These are phyloP conservation scores for Auxenochlorella pyrenoidosa DNA, from an alignment of 139 green algal species.

Conservation along the genomic window DNA sequence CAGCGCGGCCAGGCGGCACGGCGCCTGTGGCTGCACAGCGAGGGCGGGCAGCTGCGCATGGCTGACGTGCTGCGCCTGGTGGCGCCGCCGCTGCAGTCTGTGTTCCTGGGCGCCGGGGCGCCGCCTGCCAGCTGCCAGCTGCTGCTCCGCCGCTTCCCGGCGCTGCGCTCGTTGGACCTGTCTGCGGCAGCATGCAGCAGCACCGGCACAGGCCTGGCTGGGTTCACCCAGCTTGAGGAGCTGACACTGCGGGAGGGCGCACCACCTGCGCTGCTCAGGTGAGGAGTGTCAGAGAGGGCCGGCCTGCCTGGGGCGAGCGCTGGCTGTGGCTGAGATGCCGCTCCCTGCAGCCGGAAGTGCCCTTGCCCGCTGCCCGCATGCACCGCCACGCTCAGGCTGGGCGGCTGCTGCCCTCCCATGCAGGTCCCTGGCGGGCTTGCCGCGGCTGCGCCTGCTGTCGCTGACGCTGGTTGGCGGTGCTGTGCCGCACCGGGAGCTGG, in stretches of 20 bases:
- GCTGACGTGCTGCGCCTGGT: not conserved
- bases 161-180: constrained; percentile 11
- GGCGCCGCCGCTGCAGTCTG: not conserved
- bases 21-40: constrained; percentile 7
- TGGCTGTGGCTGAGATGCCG: not conserved
- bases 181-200: not conserved
- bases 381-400: no score
- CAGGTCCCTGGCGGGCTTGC: constrained; percentile 4
- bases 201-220: not conserved
- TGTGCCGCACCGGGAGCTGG: not conserved
- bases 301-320: not conserved
- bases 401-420: not conserved
- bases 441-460: constrained; percentile 19
- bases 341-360: not conserved
- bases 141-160: not conserved
- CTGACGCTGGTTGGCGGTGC: not conserved
- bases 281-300: not conserved
- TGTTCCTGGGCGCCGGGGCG: not conserved
- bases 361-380: no score
- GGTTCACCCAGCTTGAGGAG: not conserved
- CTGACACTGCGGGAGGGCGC: constrained; percentile 19
- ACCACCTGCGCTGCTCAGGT: not conserved
- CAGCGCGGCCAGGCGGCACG: not conserved
- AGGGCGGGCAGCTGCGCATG: constrained; percentile 11
- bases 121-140: not conserved